Evolutionary conservation across 129 eudicot genomes (phyloP), one percentile per base, ranked within the genome.

Genomic region (Solidago caesia): DNA sequence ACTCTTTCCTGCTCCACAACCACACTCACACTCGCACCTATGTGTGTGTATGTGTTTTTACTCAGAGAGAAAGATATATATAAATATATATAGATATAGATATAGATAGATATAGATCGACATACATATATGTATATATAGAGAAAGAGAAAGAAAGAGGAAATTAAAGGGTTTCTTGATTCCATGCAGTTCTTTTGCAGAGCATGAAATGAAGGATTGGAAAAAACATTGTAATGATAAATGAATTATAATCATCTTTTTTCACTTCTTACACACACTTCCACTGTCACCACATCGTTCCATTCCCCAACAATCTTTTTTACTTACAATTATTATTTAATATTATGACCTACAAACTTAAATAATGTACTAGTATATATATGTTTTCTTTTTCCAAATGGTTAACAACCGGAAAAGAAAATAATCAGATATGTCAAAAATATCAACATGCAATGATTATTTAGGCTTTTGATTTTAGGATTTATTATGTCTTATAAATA

Each of bases 211-310:
- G 77, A 60, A 87, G 84, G 77, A 79, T 80, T 10, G 79, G 39
- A 6, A 46, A 51, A 65, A 84, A 84, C 93, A 89, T 80, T 75
- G 97, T 85, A 87, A 92, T 92, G 85, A 92, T 92, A 79, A 80
- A 88, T 76, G 83, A 89, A 89, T 92, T 77, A 92, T 87, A 88
- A 84, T 84, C 87, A 78, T 89, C 95, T 77, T 81, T 89, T 80
- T 84, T 89, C 82, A 70, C 79, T 67, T 73, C 87, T 83, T 80
- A 75, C 87, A 80, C 86, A 83, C 71, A 80, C 79, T 77, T 73
- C 48, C 75, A 81, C 88, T 76, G 91, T 72, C 61, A 72, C 78
- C 73, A 60, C 87, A 88, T 88, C 39, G 3, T 33, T 33, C 39
- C 39, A 33, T 1, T 2, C 39, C 39, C 39, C 39, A 33, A 33